Base-by-base conservation (phyloP, 345 rosid genomes). In the Acer negundo region DNA sequence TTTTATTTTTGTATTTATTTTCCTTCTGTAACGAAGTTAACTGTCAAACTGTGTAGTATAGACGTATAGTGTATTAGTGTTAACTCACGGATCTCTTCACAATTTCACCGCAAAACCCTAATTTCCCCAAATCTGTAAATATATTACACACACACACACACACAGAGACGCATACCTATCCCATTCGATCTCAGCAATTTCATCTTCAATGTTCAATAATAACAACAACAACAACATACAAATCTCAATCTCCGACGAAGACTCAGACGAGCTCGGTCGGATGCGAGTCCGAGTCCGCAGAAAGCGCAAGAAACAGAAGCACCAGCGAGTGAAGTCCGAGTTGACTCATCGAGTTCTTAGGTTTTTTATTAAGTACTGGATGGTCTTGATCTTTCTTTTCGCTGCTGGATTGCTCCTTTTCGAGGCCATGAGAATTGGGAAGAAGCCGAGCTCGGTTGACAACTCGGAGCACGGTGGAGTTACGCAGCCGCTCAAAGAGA, bases 161-260 rank as follows among this genome's bases (percentile, higher is more conserved):
- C 11, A 35, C 31, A 15, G 12, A 8, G 31, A 28, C 6, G 38
- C 6, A 63, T 6, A 17, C 22, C 24, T 16, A 53, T 72, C 26
- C 13, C 24, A 44, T 78, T 40, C 28, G 62, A 31, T 42, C 77
- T 11, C 28, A 23, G 20, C 67, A 64, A 72, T 83, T 80, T 65
- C 84, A 38, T 82, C 81, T 31, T 81, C 79, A 17, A 70, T 78
- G 76, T 80, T 80, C 84, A 86, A 77, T 77, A 85, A 80, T 83
- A 28, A 28, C 31, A 84, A 80, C 84, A 84, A 80, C 84, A 84
- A 77, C 77, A 78, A 85, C 82, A 75, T 90, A 42, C 79, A 92
- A 53, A 90, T 94, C 82, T 76, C 91, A 12, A 86, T 93, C 12
- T 88, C 97, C 0, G 97, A 94, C 73, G 98, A 93, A 0, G 98